These are phyloP conservation scores for Leptodermis oblonga DNA, from an alignment of 257 asterid species.

Conservation along the genomic window DNA sequence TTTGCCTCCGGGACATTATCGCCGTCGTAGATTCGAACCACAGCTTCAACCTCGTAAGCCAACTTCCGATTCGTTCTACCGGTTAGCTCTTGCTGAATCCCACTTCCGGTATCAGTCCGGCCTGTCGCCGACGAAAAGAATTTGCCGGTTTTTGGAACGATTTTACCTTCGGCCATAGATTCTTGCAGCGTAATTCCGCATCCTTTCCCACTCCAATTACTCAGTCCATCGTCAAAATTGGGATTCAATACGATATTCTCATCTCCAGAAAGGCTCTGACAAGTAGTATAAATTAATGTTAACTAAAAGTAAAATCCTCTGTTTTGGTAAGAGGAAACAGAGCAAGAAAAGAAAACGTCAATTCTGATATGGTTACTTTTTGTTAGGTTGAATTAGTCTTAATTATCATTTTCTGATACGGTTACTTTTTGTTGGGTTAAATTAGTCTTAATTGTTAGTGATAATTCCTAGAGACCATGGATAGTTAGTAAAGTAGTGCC, in stretches of 20 bases:
- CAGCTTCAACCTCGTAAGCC: constrained; percentile 66
- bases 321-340: background rate
- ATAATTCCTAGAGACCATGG: too few species aligned
- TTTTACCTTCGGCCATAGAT: constrained; percentile 66
- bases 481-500: too few species aligned
- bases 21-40: constrained; percentile 61
- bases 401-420: too few species aligned
- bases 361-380: too few species aligned
- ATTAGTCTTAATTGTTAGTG: too few species aligned
- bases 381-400: too few species aligned
- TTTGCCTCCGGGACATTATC: constrained; percentile 43
- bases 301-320: background rate
- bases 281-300: constrained; percentile 6
- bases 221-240: constrained; percentile 63
- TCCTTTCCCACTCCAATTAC: constrained; percentile 83
- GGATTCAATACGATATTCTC: constrained; percentile 61
- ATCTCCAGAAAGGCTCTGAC: constrained; percentile 42
- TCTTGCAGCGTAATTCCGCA: constrained; percentile 60
- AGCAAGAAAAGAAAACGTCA: too few species aligned
- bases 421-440: too few species aligned
- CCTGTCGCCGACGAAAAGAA: constrained; percentile 63
- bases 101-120: constrained; percentile 76
- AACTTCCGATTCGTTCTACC: constrained; percentile 69
- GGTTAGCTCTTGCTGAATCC: constrained; percentile 89
- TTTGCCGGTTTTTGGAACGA: constrained; percentile 67